Evolutionary conservation across 257 asterid species (phyloP), one percentile per base, ranked within the genome.

Genomic region (Capsicum rhomboideum): DNA sequence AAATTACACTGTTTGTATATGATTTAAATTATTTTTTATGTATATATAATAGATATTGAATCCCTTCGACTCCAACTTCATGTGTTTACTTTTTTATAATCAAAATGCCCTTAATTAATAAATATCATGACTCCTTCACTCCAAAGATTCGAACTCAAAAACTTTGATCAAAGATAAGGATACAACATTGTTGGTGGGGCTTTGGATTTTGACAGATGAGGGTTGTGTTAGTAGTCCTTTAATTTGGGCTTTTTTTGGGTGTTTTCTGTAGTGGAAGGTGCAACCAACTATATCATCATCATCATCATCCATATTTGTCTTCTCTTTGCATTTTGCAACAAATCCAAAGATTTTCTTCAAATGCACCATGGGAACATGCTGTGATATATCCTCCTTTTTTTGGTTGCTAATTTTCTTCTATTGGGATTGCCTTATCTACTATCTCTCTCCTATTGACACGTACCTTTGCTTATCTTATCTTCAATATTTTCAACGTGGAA

Each of bases 291-390:
- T 37, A 52, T 1, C 14, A 61, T 55, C 8, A 44, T 78, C 84
- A 46, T 56, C 21, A 80, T 80, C 71, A 56, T 80, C 55, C 46
- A 80, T 49, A 69, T 78, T 69, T 83, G 82, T 79, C 84, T 42
- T 83, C 85, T 83, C 67, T 64, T 21, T 59, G 59, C 34, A 82
- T 50, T 59, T 18, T 68, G 12, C 20, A 68, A 37, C 61, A 17
- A 34, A 17, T 66, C 67, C 66, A 55, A 79, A 58, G 0, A 44
- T 29, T 40, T 66, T 63, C 61, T 82, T 18, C 69, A 26, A 23
- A 42, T 74, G 82, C 81, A 56, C 42, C 87, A 54, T 58, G 37
- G 44, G 55, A 80, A 59, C 75, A 59, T 37, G 44, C 10, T 26
- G 40, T 40, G 18, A 21, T 10, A 68, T 13, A 42, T 34, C 46